A percentile compares a stretch with the other conserved stretches of the same genome.
These are phyloP conservation scores for Clavispora santaluciae DNA, from an alignment of 805 yeast genomes.

Conservation along the genomic window DNA sequence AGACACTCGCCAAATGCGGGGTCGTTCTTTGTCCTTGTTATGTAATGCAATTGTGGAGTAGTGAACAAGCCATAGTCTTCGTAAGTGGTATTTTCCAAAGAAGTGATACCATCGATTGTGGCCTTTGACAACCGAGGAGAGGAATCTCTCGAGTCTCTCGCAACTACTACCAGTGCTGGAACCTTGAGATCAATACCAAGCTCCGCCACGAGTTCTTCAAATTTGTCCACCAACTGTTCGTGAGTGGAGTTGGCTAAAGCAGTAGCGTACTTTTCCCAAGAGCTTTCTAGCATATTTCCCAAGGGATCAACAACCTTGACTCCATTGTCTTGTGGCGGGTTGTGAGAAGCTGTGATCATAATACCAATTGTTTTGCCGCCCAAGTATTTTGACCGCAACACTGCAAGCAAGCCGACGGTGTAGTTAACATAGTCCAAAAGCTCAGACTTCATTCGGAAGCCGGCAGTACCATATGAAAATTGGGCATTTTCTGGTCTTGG, in stretches of 20 bases:
- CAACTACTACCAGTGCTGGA: conserved; percentile 55
- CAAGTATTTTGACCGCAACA: conserved; percentile 70
- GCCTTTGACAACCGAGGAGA: conserved; percentile 62
- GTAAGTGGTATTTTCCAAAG: conserved; percentile 38
- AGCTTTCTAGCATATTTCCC: conserved; percentile 81
- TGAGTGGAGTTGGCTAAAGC: conserved; percentile 64
- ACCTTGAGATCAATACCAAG: conserved; percentile 43
- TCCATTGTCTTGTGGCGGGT: conserved; percentile 72
- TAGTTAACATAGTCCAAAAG: conserved; percentile 76
- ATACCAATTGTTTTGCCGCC: conserved; percentile 78
- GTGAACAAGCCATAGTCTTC: conserved; percentile 69
- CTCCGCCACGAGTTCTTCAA: conserved; percentile 34
- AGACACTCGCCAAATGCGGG: conserved; percentile 54
- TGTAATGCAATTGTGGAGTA: conserved; percentile 91
- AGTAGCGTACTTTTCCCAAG: conserved; percentile 85
- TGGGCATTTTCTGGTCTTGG: conserved; percentile 39
- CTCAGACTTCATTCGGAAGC: conserved; percentile 75
- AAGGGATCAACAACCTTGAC: conserved; percentile 83
- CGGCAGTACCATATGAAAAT: conserved; percentile 93
- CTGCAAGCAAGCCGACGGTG: conserved; percentile 77
- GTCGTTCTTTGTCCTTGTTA: conserved; percentile 72
- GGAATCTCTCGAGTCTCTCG: conserved; percentile 84
- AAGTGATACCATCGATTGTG: conserved; percentile 56
- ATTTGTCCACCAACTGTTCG: conserved; percentile 37
- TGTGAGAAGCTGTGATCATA: conserved; percentile 95